phyloP scores from a whole-genome alignment of 2,329 filamentous ascomycete species.

The Paracoccidioides brasiliensis region DNA sequence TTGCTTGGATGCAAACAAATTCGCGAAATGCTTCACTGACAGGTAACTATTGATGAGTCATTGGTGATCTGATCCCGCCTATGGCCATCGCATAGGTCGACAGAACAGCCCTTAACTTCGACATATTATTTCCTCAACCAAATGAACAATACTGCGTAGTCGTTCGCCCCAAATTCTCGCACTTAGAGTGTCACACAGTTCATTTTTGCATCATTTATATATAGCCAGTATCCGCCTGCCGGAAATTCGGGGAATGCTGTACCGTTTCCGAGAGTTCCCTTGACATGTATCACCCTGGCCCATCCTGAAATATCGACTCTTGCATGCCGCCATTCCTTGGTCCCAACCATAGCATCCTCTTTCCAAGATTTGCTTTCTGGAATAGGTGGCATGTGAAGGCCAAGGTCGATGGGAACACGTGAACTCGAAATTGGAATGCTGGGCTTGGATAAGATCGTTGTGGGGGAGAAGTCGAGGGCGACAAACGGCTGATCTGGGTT shows the following conservation, averaged over 20 bases:
- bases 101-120: not conserved
- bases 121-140: no score
- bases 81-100: no score
- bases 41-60: no score
- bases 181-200: not conserved
- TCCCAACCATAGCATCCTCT: not conserved
- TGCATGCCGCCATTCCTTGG: not conserved
- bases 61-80: no score
- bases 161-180: not conserved
- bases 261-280: not conserved
- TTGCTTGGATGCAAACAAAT: no score
- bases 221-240: not conserved
- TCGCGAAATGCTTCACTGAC: no score
- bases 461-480: not conserved
- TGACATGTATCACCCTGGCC: not conserved
- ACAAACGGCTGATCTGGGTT: not conserved
- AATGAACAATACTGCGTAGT: no score
- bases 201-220: not conserved
- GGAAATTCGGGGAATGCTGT: not conserved
- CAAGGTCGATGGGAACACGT: not conserved
- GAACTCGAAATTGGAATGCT: not conserved
- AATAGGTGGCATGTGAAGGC: not conserved
- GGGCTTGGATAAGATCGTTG: not conserved
- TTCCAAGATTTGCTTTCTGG: conserved; percentile 1
- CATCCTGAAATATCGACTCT: not conserved